Percentiles rank a stretch among this genome's conserved stretches.
These are phyloP conservation scores for Astrephomene gubernaculifera DNA, from an alignment of 139 green algal genomes.

Conservation along the genomic window DNA sequence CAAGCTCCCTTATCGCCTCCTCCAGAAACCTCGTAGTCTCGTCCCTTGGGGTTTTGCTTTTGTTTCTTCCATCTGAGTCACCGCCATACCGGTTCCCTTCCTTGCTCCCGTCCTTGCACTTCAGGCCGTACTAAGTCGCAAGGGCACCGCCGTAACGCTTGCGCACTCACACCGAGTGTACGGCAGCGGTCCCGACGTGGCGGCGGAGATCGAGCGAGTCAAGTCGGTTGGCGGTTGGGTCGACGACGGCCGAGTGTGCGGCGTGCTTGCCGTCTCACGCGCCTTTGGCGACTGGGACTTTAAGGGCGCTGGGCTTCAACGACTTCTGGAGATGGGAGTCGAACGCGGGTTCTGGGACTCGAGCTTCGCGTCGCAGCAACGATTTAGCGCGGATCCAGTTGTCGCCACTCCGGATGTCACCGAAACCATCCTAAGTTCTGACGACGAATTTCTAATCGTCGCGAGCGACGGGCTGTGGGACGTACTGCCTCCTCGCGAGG, in stretches of 20 bases:
- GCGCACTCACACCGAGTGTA: constrained; percentile 68
- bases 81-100: too few relatives aligned
- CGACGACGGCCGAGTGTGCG: constrained; percentile 72
- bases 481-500: constrained; percentile 60
- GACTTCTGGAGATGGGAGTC: constrained; percentile 59
- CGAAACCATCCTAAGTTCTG: constrained; percentile 27
- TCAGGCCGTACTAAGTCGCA: constrained; percentile 56
- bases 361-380: constrained; percentile 43
- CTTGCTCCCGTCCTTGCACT: too few relatives aligned
- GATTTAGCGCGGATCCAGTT: constrained; percentile 68
- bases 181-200: constrained; percentile 57
- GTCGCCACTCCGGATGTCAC: constrained; percentile 66
- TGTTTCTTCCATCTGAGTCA: background rate
- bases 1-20: too few relatives aligned
- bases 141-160: constrained; percentile 41
- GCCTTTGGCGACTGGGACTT: constrained; percentile 80
- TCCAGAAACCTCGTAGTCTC: too few relatives aligned
- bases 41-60: too few relatives aligned
- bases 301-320: constrained; percentile 63
- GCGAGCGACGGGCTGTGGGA: constrained; percentile 76
- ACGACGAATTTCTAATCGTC: constrained; percentile 76
- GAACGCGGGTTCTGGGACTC: constrained; percentile 52
- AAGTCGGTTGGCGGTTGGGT: constrained; percentile 70
- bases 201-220: constrained; percentile 64
- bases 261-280: constrained; percentile 71